Evolutionary conservation across 306 rosid species (phyloP), one percentile per base, ranked within the genome.

Genomic region (Dryas alaskensis): DNA sequence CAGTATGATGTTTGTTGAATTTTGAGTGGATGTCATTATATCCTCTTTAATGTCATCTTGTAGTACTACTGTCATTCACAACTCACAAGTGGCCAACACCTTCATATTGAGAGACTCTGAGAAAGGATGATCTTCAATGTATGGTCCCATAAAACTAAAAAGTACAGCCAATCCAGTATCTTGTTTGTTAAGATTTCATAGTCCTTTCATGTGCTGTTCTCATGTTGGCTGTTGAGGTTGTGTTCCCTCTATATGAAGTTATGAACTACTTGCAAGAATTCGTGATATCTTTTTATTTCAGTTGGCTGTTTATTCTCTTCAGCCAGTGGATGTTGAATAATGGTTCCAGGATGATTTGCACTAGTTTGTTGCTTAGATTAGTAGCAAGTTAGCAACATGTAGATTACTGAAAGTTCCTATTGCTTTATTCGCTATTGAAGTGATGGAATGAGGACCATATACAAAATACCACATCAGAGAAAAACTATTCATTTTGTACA

Each of bases 251-350:
- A 4, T 52, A 40, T 53, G 49, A 40, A 43, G 62, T 9, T 69
- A 40, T 53, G 49, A 40, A 43, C 73, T 9, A 16, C 61, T 69
- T 52, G 50, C 49, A 31, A 69, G 73, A 40, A 17, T 42, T 39
- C 17, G 53, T 40, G n/a, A 3, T 40, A 55, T 12, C 40, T 40
- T 69, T n/a, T 53, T 10, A 5, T 53, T 42, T 43, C 37, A 52
- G 17, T 46, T 17, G 14, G 12, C 3, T 19, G 70, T 47, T 6
- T 0, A 19, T 47, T 73, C 9, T 68, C 12, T 50, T 50, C 22
- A 60, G 66, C 3, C 40, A 6, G 53, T 53, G 13, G 51, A 46
- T 54, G 22, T 27, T 74, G 40, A 48, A 31, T 2, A 50, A 12
- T 42, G 6, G 16, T 60, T 69, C 50, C 8, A 6, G 44, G 6